Conservation (phyloP, 345 rosid species). For the Lumnitzera racemosa region DNA sequence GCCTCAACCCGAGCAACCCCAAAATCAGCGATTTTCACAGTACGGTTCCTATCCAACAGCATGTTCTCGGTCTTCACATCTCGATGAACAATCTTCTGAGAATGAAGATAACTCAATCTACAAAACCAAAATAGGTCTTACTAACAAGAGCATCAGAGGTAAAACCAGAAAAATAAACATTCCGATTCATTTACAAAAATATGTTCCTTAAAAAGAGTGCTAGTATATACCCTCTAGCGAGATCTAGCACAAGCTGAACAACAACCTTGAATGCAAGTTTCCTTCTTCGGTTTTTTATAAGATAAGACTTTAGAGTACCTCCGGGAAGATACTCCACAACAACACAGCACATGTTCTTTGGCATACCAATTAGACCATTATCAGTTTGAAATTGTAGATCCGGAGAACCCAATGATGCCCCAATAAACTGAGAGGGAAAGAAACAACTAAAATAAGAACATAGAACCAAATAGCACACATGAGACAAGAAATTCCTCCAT, state of each 20-base stretch:
- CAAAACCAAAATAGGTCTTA: constrained; percentile 11
- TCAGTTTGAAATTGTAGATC: constrained; percentile 74
- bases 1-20: constrained; percentile 99
- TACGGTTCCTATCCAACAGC: constrained; percentile 81
- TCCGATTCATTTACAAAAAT: not conserved
- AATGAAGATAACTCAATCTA: constrained; percentile 95
- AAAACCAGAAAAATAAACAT: constrained; percentile 1
- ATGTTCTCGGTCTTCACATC: constrained; percentile 99
- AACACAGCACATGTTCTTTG: constrained; percentile 86
- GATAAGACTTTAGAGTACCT: constrained; percentile 77
- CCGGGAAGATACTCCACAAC: constrained; percentile 97
- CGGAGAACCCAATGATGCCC: constrained; percentile 94
- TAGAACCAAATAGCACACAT: not conserved
- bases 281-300: constrained; percentile 85
- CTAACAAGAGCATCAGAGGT: not conserved
- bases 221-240: constrained; percentile 79
- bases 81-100: constrained; percentile 93
- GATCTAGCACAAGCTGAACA: constrained; percentile 88
- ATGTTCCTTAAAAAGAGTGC: not conserved
- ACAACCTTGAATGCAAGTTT: constrained; percentile 92
- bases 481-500: not conserved
- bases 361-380: constrained; percentile 75
- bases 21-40: constrained; percentile 88
- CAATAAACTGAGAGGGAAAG: constrained; percentile 60
- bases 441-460: not conserved